Percentiles rank a stretch among this genome's conserved stretches.
phyloP scores from a whole-genome alignment of 768 basidiomycete species.

The Termitomyces sp. region DNA sequence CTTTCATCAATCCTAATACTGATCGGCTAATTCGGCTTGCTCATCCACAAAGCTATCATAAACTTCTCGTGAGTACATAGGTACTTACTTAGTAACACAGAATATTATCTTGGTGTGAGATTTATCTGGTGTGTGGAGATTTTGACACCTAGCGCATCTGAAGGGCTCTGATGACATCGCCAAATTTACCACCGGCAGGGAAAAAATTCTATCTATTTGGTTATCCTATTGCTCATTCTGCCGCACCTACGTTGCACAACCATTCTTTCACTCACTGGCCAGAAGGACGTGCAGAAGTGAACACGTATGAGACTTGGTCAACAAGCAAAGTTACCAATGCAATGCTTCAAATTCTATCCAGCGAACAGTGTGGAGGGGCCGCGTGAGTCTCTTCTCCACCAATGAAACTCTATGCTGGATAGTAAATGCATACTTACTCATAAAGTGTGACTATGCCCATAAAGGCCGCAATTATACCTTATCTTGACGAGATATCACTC shows the following conservation, averaged over 20 bases:
- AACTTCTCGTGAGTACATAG: too few species aligned
- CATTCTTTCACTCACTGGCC: slow-evolving; percentile 21
- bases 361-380: slow-evolving; percentile 25
- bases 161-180: not conserved
- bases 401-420: not conserved
- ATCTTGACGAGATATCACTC: slow-evolving; percentile 26
- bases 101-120: not conserved
- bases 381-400: slow-evolving; percentile 18
- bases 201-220: slow-evolving; percentile 26
- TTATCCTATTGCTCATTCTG: slow-evolving; percentile 30
- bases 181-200: not conserved
- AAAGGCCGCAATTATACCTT: slow-evolving; percentile 26
- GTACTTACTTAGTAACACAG: not conserved
- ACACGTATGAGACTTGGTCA: slow-evolving; percentile 23
- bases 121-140: not conserved
- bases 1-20: not conserved
- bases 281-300: slow-evolving; percentile 7
- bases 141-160: too few species aligned
- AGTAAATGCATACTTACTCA: not conserved
- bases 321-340: slow-evolving; percentile 27
- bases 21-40: not conserved
- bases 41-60: too few species aligned
- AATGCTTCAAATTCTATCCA: slow-evolving; percentile 18
- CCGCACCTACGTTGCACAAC: slow-evolving; percentile 27
- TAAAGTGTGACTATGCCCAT: slow-evolving; percentile 32